Evolutionary conservation across 2,329 filamentous ascomycete genomes (phyloP), one percentile per base, ranked within the genome.

Genomic region (Trichoderma semiorbis): DNA sequence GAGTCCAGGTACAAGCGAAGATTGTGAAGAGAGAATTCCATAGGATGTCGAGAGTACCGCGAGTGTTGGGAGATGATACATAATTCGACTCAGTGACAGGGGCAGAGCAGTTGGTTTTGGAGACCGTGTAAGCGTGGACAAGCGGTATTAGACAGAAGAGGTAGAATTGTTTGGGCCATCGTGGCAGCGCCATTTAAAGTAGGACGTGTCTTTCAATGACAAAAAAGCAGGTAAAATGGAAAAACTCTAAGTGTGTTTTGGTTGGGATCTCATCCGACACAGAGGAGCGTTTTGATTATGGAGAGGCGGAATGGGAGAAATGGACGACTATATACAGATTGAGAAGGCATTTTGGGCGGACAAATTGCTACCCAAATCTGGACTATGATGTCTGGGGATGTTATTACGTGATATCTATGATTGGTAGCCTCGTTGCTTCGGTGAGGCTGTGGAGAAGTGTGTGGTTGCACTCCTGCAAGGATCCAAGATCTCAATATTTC

Each of bases 21-120:
- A 69, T 50, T 1, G 66, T 69, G 16, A 69, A 69, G 1, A 69
- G n/a, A 10, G 55, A 61, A 14, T 28, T 61, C 66, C 66, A 69
- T 6, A 69, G n/a, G 1, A 69, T 69, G 4, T 61, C 11, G 5
- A 61, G 55, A 12, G 66, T 69, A 1, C 66, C 66, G 5, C 66
- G 55, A 61, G 66, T 32, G 8, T 69, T 28, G 3, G 66, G 66
- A 1, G 57, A 21, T 1, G 66, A 61, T 0, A 69, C 66, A 47
- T 26, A 69, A 1, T 61, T 60, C 1, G 53, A n/a, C 0, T 6
- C 24, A 8, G 14, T 30, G 7, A 7, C 3, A 0, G 66, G 66
- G 0, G 16, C 2, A 12, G 55, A 26, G 16, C 66, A 61, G 7
- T 30, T 61, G 0, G 66, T 69, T 2, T 69, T 21, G 3, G 61